phyloP scores from a whole-genome alignment of 2,329 filamentous ascomycete genomes.

The Botrytis paeoniae region DNA sequence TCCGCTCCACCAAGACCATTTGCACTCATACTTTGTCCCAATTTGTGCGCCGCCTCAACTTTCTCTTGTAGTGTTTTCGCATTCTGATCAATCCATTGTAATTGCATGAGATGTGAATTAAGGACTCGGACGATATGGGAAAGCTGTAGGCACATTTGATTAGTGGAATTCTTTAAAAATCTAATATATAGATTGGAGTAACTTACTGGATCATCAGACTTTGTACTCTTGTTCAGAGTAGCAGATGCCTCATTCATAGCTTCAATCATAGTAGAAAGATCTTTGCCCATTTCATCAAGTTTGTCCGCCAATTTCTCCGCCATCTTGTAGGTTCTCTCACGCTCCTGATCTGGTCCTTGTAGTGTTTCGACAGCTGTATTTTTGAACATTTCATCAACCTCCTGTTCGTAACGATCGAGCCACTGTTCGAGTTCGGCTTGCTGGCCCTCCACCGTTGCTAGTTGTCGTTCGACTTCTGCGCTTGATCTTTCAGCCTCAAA shows the following conservation, averaged over 20 bases:
- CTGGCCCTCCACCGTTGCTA: slow-evolving; percentile 84
- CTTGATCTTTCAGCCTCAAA: slow-evolving; percentile 93
- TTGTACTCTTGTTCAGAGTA: slow-evolving; percentile 82
- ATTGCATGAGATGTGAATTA: slow-evolving; percentile 85
- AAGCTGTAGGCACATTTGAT: slow-evolving; percentile 52
- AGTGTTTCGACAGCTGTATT: slow-evolving; percentile 78
- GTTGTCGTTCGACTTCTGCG: slow-evolving; percentile 87
- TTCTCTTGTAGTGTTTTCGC: slow-evolving; percentile 78
- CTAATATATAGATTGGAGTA: not conserved
- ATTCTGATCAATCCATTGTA: slow-evolving; percentile 90
- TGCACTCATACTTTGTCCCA: slow-evolving; percentile 58
- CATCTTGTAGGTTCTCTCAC: slow-evolving; percentile 92
- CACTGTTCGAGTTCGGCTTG: slow-evolving; percentile 87
- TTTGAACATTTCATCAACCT: slow-evolving; percentile 84
- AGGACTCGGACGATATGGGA: slow-evolving; percentile 94
- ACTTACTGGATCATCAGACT: slow-evolving; percentile 82
- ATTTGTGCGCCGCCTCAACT: slow-evolving; percentile 77
- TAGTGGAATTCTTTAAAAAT: slow-evolving; percentile 15
- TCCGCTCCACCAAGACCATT: slow-evolving; percentile 58
- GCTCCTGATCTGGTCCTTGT: slow-evolving; percentile 88
- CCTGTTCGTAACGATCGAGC: slow-evolving; percentile 86
- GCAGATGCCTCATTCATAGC: slow-evolving; percentile 95
- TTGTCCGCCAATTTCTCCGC: slow-evolving; percentile 90
- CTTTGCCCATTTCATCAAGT: slow-evolving; percentile 89
- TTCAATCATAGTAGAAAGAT: slow-evolving; percentile 93